Evolutionary conservation across 192 early-diverging fungal species (phyloP).

Genomic region (Bifiguratus adelaidae): DNA sequence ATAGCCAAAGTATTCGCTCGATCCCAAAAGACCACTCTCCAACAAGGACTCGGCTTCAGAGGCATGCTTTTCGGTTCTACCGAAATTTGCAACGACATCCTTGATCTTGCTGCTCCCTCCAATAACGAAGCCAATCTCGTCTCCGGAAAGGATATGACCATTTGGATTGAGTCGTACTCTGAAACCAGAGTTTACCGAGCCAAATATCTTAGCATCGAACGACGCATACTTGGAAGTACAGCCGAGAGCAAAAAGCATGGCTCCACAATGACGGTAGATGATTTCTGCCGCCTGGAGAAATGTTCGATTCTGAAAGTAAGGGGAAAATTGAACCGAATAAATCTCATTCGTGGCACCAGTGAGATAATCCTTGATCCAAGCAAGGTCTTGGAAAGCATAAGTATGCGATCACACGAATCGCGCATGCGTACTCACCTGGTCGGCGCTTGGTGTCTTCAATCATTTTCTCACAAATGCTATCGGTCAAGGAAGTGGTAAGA

Average conservation of each 20-base stretch:
- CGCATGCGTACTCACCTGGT: background rate
- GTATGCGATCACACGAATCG: too few relatives aligned
- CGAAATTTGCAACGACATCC: slow-evolving; percentile 3
- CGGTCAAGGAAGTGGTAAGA: slow-evolving; percentile 55
- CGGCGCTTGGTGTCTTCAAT: slow-evolving; percentile 11
- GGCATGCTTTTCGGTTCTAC: background rate
- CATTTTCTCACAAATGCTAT: slow-evolving; percentile 27
- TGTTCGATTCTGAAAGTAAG: slow-evolving; percentile 26
- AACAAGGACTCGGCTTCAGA: background rate
- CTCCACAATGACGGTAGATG: slow-evolving; percentile 44
- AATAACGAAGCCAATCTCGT: slow-evolving; percentile 55
- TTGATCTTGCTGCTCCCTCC: slow-evolving; percentile 3
- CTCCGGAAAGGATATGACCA: slow-evolving; percentile 39
- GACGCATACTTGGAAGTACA: too few relatives aligned
- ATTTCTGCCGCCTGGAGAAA: slow-evolving; percentile 44
- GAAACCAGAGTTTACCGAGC: background rate
- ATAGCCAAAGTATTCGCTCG: too few relatives aligned
- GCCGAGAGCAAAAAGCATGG: slow-evolving; percentile 48
- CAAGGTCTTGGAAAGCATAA: slow-evolving; percentile 7
- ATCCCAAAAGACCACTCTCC: slow-evolving; percentile 2
- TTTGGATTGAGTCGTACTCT: slow-evolving; percentile 38
- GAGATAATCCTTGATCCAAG: slow-evolving; percentile 53
- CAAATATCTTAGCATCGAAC: slow-evolving; percentile 6
- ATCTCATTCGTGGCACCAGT: slow-evolving; percentile 52
- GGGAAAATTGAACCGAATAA: slow-evolving; percentile 41